Base-by-base conservation (phyloP, 768 basidiomycete species). In the Mycena filopes region DNA sequence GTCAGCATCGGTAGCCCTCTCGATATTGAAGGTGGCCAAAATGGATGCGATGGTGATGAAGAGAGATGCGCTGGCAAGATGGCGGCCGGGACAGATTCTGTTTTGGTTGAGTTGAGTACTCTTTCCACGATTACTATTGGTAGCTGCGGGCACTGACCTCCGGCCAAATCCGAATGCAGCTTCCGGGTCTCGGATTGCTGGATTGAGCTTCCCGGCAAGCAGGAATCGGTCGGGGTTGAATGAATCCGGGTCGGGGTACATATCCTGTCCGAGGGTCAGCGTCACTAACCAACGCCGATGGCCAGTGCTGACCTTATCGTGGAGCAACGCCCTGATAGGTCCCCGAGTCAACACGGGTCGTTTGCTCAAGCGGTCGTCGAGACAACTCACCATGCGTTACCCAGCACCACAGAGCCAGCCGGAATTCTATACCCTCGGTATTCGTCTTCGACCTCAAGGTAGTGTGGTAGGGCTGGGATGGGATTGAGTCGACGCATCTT, bases 201-300 rank as follows among this genome's bases (percentile, higher is more conserved):
- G 29, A 29, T 63, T 33, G 33, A 33, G 33, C 33, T 33, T 42
- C 4, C 62, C 47, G 57, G 26, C 41, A 15, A n/a, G 18, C 2
- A 73, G 60, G 48, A 72, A 77, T 20, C 73, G 72, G 16, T 76
- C 74, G 15, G 75, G 75, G 20, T 68, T 70, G 63, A 78, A 77
- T 10, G 26, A 46, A 25, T 71, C 57, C 13, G 77, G 77, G 43
- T 78, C 70, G 23, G 73, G 36, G 15, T 36, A 36, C 36, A 36
- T 9, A 36, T 36, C 36, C 36, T 36, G 15, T 36, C n/a, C n/a
- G n/a, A n/a, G n/a, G n/a, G n/a, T n/a, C n/a, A n/a, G n/a, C n/a
- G n/a, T n/a, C 28, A 26, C 13, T 9, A 13, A 25, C 11, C n/a
- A 5, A 29, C 18, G 11, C 2, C 4, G 2, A 42, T 18, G 2